Conservation (phyloP, 352 stramenopile species). For the Elongisporangium senticosum region DNA sequence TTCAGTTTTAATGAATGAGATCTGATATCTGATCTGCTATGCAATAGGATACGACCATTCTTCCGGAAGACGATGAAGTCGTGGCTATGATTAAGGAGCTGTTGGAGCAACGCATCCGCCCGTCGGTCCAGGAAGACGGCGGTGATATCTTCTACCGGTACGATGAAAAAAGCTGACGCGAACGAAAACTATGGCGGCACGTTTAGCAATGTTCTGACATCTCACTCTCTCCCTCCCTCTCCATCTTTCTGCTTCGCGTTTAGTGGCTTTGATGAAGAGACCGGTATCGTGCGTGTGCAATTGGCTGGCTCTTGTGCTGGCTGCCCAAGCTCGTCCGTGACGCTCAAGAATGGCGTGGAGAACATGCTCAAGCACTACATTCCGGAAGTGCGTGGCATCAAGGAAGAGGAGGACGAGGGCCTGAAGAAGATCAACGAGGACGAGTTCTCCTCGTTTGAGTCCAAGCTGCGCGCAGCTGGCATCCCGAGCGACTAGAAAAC, state of each 20-base stretch:
- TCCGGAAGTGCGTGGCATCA: constrained; percentile 91
- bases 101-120: constrained; percentile 96
- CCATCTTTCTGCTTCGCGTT: background rate
- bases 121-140: constrained; percentile 98
- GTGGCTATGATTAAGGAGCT: constrained; percentile 99
- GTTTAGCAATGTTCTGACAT: background rate
- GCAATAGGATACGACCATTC: constrained; percentile 86
- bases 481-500: constrained; percentile 67
- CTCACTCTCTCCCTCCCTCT: background rate
- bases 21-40: background rate
- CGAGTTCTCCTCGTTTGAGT: constrained; percentile 80
- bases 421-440: constrained; percentile 73
- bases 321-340: constrained; percentile 96
- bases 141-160: constrained; percentile 98
- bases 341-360: constrained; percentile 99
- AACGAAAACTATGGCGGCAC: background rate
- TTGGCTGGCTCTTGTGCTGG: constrained; percentile 96
- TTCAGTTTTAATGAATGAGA: background rate
- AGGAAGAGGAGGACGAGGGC: constrained; percentile 77
- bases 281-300: constrained; percentile 87
- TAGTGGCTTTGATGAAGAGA: constrained; percentile 93
- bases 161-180: background rate
- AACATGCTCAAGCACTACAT: constrained; percentile 99
- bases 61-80: constrained; percentile 97
- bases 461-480: constrained; percentile 74